Percentiles rank a stretch among this genome's conserved stretches.
These are phyloP conservation scores for Phylloporus sp. DNA, from an alignment of 768 basidiomycete genomes.

Conservation along the genomic window DNA sequence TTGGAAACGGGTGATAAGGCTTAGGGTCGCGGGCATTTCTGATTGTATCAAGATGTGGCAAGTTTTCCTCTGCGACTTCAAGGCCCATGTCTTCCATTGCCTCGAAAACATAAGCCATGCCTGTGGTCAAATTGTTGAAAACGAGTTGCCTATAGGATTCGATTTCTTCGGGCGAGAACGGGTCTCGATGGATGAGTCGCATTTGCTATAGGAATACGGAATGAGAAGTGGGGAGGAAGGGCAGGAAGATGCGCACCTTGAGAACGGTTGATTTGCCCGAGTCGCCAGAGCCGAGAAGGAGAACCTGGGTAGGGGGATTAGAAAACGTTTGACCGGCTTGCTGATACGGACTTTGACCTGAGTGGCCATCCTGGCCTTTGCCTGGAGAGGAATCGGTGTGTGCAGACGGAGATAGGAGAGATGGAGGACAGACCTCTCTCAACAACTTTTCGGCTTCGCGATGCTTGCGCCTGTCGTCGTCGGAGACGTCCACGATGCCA, in stretches of 20 bases:
- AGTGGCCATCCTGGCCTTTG: constrained; percentile 61
- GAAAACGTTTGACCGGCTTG: background rate
- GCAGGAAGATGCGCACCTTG: constrained; percentile 49
- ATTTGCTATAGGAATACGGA: constrained; percentile 63
- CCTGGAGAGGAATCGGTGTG: constrained; percentile 40
- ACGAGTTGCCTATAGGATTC: constrained; percentile 89
- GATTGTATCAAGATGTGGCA: constrained; percentile 55
- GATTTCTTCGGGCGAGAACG: constrained; percentile 76
- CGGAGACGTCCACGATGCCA: constrained; percentile 52
- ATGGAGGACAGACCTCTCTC: constrained; percentile 61
- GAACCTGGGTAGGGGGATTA: constrained; percentile 44
- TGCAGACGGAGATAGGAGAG: background rate
- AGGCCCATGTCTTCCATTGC: constrained; percentile 89
- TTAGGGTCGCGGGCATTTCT: constrained; percentile 65
- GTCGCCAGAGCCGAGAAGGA: constrained; percentile 89
- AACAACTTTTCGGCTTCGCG: constrained; percentile 72
- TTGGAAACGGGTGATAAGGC: constrained; percentile 79
- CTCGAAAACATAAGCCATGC: constrained; percentile 76
- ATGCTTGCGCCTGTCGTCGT: constrained; percentile 63
- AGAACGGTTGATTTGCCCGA: constrained; percentile 91
- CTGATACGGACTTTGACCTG: constrained; percentile 67
- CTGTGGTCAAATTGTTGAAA: constrained; percentile 87
- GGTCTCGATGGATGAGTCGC: constrained; percentile 87
- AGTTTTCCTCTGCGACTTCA: constrained; percentile 58
- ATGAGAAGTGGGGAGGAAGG: background rate